Evolutionary conservation across 495 filamentous ascomycete genomes (phyloP).

Genomic region (Xylaria curta): DNA sequence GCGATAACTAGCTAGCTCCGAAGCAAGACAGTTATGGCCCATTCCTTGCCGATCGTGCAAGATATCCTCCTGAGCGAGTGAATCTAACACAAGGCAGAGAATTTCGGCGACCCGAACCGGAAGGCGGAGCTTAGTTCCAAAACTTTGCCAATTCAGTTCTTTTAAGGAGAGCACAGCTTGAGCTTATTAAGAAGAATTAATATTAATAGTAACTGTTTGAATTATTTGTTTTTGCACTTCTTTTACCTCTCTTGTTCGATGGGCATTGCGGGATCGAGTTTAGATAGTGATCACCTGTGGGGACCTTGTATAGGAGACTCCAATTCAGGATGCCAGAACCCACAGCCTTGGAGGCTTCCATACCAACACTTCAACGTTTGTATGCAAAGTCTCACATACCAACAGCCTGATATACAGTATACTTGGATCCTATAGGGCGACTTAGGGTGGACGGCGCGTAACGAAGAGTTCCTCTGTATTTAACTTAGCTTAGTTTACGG

Average conservation of each 20-base stretch:
- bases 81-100: background rate
- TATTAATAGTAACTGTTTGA: too few species aligned
- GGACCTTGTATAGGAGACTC: too few species aligned
- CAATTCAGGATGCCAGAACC: too few species aligned
- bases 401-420: background rate
- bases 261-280: too few species aligned
- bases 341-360: too few species aligned
- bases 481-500: too few species aligned
- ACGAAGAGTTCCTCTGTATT: background rate
- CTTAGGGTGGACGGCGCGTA: background rate
- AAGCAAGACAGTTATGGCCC: background rate
- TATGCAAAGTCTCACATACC: background rate
- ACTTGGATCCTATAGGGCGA: background rate
- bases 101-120: background rate
- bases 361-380: too few species aligned
- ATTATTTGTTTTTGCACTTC: too few species aligned
- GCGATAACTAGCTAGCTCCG: background rate
- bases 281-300: too few species aligned
- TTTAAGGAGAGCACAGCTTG: too few species aligned
- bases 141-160: constrained; percentile 9
- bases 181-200: too few species aligned
- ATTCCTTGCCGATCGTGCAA: background rate
- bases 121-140: constrained; percentile 21
- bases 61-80: background rate
- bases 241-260: too few species aligned